Evolutionary conservation across 371 early-diverging fungal genomes (phyloP).

Genomic region (Mortierella sp.): DNA sequence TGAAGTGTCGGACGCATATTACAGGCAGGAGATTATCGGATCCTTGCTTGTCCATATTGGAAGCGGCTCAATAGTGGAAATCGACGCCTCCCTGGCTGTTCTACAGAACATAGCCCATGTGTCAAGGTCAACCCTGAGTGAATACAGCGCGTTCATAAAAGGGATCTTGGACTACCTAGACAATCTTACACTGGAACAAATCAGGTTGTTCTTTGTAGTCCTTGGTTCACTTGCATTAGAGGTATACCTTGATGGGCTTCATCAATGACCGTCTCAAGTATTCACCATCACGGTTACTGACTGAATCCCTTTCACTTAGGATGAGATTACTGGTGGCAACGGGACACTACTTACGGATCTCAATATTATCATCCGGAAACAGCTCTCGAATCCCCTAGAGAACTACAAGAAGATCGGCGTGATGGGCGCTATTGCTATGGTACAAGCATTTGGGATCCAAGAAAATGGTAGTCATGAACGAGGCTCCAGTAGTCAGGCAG

Average conservation of each 20-base stretch:
- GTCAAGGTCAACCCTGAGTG: slow-evolving; percentile 61
- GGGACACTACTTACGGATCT: slow-evolving; percentile 71
- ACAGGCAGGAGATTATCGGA: slow-evolving; percentile 82
- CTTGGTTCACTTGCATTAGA: slow-evolving; percentile 75
- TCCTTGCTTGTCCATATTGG: slow-evolving; percentile 86
- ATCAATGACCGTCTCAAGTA: too few species aligned
- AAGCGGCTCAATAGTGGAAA: slow-evolving; percentile 74
- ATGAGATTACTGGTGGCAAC: slow-evolving; percentile 26
- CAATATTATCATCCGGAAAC: slow-evolving; percentile 82
- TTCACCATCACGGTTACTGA: too few species aligned
- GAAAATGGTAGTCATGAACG: slow-evolving; percentile 27
- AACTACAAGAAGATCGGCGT: slow-evolving; percentile 82
- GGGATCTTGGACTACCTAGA: slow-evolving; percentile 85
- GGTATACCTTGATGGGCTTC: slow-evolving; percentile 51
- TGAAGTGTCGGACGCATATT: slow-evolving; percentile 69
- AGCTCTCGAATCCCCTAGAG: slow-evolving; percentile 77
- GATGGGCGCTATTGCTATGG: slow-evolving; percentile 76
- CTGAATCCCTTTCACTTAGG: slow-evolving; percentile 11
- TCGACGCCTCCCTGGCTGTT: slow-evolving; percentile 73
- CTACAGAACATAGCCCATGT: slow-evolving; percentile 64
- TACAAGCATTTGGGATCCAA: slow-evolving; percentile 72
- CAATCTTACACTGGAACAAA: slow-evolving; percentile 71
- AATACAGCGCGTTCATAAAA: slow-evolving; percentile 79
- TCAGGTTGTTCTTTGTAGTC: slow-evolving; percentile 74
- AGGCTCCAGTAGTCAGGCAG: slow-evolving; percentile 38